Evolutionary conservation across 805 yeast genomes (phyloP).

Genomic region (Ogataea methylovora): DNA sequence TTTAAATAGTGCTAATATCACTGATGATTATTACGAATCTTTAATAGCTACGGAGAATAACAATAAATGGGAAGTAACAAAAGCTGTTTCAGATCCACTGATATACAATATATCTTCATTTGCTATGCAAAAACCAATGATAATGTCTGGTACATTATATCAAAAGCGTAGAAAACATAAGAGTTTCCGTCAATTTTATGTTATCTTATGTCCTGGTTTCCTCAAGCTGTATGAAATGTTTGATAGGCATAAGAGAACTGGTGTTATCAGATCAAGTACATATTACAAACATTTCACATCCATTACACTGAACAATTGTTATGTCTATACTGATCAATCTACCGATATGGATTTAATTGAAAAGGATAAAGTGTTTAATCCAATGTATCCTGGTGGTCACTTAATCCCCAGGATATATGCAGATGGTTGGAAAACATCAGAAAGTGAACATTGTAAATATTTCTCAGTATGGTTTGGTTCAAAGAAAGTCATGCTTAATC

Average conservation of each 20-base stretch:
- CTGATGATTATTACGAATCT: conserved; percentile 49
- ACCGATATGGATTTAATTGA: conserved; percentile 50
- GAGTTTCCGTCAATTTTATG: conserved; percentile 53
- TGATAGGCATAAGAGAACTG: conserved; percentile 34
- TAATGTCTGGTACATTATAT: conserved; percentile 60
- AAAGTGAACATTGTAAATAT: conserved; percentile 66
- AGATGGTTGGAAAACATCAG: conserved; percentile 82
- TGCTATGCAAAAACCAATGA: conserved; percentile 51
- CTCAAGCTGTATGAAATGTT: conserved; percentile 49
- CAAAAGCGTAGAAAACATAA: conserved; percentile 66
- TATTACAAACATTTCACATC: conserved; percentile 48
- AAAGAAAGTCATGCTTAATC: conserved; percentile 37
- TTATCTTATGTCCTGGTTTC: conserved; percentile 64
- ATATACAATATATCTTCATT: conserved; percentile 49
- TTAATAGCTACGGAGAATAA: conserved; percentile 32
- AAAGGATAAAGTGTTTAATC: conserved; percentile 31
- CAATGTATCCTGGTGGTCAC: conserved; percentile 43
- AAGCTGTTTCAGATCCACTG: conserved; percentile 44
- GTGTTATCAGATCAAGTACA: conserved; percentile 37
- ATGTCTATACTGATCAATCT: conserved; percentile 64
- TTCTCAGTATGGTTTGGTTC: conserved; percentile 82
- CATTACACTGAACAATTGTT: conserved; percentile 60
- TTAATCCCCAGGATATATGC: conserved; percentile 64
- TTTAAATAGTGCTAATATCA: conserved; percentile 34
- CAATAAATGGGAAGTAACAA: conserved; percentile 45